Conservation (phyloP, 768 basidiomycete genomes). For the Dendrothele bispora region DNA sequence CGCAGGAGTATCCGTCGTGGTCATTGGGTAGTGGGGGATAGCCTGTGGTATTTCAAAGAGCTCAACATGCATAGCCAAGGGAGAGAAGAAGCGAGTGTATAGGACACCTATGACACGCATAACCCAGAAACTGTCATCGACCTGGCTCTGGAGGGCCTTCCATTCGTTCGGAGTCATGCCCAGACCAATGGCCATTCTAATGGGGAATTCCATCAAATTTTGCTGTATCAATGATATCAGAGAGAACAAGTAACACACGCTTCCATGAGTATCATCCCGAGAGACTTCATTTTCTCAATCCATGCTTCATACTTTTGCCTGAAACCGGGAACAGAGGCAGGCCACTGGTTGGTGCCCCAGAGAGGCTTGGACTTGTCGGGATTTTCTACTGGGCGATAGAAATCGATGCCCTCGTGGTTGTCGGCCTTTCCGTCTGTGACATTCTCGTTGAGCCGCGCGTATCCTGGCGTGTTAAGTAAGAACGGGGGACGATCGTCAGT, state of each 20-base stretch:
- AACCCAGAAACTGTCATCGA: slow-evolving; percentile 88
- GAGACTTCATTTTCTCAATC: slow-evolving; percentile 81
- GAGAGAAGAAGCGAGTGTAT: slow-evolving; percentile 4
- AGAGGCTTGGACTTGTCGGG: slow-evolving; percentile 71
- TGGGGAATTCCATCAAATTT: not conserved
- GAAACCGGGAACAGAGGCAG: slow-evolving; percentile 53
- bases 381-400: slow-evolving; percentile 70
- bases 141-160: slow-evolving; percentile 60
- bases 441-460: slow-evolving; percentile 78
- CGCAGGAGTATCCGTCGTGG: slow-evolving; percentile 85
- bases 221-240: not conserved
- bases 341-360: slow-evolving; percentile 91
- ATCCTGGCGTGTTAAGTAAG: slow-evolving; percentile 50
- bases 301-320: slow-evolving; percentile 66
- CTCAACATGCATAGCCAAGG: not conserved
- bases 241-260: slow-evolving; percentile 54
- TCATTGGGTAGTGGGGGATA: slow-evolving; percentile 85
- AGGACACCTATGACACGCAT: slow-evolving; percentile 78
- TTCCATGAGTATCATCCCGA: slow-evolving; percentile 84
- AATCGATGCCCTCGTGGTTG: slow-evolving; percentile 83
- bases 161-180: slow-evolving; percentile 74
- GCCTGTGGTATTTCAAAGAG: slow-evolving; percentile 38
- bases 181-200: slow-evolving; percentile 80
- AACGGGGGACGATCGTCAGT: too few relatives aligned
- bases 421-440: slow-evolving; percentile 84